Evolutionary conservation across 495 filamentous ascomycete species (phyloP).

Genomic region (Xylaria sp.): DNA sequence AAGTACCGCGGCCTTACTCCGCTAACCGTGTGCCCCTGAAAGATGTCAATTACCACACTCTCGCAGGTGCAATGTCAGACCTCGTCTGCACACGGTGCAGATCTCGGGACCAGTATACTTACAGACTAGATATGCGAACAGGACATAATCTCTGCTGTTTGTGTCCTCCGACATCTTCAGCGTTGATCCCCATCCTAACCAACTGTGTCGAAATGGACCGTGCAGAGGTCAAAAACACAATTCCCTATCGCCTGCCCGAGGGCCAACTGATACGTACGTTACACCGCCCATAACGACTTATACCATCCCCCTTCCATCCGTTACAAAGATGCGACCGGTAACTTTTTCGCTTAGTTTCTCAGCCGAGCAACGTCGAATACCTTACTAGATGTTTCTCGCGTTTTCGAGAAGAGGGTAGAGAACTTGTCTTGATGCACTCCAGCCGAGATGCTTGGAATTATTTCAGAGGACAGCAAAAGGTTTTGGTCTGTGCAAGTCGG

Average conservation of each 20-base stretch:
- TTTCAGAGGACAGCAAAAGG: neutral
- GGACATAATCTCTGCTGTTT: neutral
- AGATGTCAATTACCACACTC: constrained; percentile 12
- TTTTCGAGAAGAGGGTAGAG: constrained; percentile 8
- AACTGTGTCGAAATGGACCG: neutral
- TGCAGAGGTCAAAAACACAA: neutral
- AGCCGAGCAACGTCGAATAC: constrained; percentile 14
- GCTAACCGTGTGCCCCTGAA: neutral
- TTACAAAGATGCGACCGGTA: neutral
- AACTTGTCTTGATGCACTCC: neutral
- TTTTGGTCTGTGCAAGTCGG: constrained; percentile 3
- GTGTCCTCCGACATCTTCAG: neutral
- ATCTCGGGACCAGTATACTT: neutral
- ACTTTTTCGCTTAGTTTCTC: constrained; percentile 7
- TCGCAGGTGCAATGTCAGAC: neutral
- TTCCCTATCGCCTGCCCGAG: constrained; percentile 14
- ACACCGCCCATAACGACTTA: neutral
- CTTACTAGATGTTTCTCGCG: constrained; percentile 8
- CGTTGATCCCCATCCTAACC: neutral
- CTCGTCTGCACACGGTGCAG: neutral
- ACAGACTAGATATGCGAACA: neutral
- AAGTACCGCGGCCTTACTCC: neutral
- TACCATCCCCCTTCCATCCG: neutral
- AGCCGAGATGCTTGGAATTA: constrained; percentile 8
- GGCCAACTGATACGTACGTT: constrained; percentile 17